Conservation (phyloP, 352 stramenopile genomes). For the Pythium brassicae region DNA sequence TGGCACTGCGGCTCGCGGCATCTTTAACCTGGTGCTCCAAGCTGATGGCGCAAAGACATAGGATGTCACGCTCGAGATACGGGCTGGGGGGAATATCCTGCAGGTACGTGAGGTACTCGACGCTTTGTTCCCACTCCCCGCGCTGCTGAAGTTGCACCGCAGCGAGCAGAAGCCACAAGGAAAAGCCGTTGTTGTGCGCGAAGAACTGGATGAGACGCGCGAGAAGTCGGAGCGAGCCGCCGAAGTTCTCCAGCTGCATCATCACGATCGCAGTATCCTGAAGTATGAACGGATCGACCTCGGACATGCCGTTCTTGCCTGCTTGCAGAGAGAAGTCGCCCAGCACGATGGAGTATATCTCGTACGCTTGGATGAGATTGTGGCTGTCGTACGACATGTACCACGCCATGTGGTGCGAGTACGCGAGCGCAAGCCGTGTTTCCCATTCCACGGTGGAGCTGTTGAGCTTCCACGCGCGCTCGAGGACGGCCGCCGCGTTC, state of each 20-base stretch:
- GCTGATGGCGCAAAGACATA: conserved; percentile 51
- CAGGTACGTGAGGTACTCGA: conserved; percentile 55
- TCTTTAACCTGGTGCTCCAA: conserved; percentile 26
- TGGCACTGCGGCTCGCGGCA: conserved; percentile 9
- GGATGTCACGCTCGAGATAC: conserved; percentile 57
- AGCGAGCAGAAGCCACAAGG: conserved; percentile 54
- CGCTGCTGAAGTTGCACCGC: conserved; percentile 54
- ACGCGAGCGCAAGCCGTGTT: conserved; percentile 30
- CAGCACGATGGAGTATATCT: conserved; percentile 37
- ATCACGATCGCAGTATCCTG: conserved; percentile 59
- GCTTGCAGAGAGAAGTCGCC: conserved; percentile 7
- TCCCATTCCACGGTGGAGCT: conserved; percentile 1
- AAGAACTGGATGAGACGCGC: conserved; percentile 62
- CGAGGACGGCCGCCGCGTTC: conserved; percentile 48
- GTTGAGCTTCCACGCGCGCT: conserved; percentile 21
- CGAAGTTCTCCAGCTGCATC: conserved; percentile 55
- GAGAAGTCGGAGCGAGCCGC: conserved; percentile 43
- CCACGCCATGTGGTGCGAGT: conserved; percentile 69
- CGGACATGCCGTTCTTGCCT: neutral
- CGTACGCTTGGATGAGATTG: conserved; percentile 41
- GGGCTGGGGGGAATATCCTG: conserved; percentile 40
- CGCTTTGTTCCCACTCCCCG: conserved; percentile 50
- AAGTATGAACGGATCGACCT: conserved; percentile 38
- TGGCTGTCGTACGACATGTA: conserved; percentile 49
- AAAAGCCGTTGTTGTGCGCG: conserved; percentile 33